These are phyloP conservation scores for Moricandia arvensis DNA, from an alignment of 345 rosid genomes.

Conservation along the genomic window DNA sequence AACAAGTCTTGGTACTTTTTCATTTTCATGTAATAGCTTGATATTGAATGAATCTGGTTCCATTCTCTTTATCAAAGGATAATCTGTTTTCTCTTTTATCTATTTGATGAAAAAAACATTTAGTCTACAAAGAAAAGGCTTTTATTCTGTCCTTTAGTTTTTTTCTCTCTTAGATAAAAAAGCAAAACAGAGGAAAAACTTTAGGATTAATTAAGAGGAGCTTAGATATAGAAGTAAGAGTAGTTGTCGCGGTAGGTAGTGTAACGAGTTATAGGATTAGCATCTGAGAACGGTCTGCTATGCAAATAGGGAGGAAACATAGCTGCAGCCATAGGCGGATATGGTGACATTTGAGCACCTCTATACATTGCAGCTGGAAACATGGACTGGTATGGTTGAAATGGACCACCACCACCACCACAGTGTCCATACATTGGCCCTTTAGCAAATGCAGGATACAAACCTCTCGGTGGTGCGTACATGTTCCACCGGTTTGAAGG, in stretches of 20 bases:
- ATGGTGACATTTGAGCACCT: conserved; percentile 24
- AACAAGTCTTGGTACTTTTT: conserved; percentile 10
- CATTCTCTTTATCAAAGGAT: conserved; percentile 21
- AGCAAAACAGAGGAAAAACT: conserved; percentile 10
- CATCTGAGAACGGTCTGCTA: conserved; percentile 7
- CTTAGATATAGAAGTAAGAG: conserved; percentile 7
- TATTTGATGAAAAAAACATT: background rate
- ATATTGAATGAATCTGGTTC: conserved; percentile 21
- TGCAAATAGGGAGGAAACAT: conserved; percentile 2
- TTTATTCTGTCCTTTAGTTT: background rate
- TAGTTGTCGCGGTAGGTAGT: conserved; percentile 32
- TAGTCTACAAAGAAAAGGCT: background rate
- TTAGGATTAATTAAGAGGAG: background rate
- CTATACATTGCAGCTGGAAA: background rate
- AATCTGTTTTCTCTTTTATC: background rate
- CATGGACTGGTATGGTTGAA: conserved; percentile 16
- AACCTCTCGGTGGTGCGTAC: background rate
- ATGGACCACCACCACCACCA: conserved; percentile 8
- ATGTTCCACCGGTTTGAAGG: conserved; percentile 17
- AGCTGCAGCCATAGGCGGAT: conserved; percentile 29
- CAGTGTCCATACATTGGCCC: conserved; percentile 14
- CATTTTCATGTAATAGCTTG: conserved; percentile 31
- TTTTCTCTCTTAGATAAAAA: conserved; percentile 6
- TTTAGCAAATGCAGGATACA: background rate
- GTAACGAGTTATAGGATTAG: conserved; percentile 27